phyloP scores from a whole-genome alignment of 2,329 filamentous ascomycete species.

The Emericellopsis cladophorae region DNA sequence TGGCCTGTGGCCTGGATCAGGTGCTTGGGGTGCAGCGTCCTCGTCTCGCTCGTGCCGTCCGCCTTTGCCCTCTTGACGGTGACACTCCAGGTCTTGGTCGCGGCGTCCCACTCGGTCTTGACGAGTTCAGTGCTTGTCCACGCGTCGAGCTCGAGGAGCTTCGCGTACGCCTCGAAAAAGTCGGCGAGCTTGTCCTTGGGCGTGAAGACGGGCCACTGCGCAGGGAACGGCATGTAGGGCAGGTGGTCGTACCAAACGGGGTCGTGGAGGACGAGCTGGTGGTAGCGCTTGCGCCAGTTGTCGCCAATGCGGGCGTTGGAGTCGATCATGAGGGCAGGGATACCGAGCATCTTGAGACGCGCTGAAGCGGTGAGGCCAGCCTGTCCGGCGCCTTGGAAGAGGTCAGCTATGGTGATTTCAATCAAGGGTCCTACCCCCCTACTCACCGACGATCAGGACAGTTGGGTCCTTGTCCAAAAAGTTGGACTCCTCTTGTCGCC shows the following conservation, averaged over 20 bases:
- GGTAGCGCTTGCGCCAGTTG: conserved; percentile 51
- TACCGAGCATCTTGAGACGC: conserved; percentile 43
- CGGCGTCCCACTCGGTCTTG: conserved; percentile 35
- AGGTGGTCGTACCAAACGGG: conserved; percentile 50
- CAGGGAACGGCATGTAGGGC: conserved; percentile 52
- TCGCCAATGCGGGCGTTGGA: conserved; percentile 45
- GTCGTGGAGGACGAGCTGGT: conserved; percentile 55
- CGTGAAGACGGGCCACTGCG: conserved; percentile 56
- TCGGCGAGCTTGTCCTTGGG: conserved; percentile 61
- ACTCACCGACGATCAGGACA: conserved; percentile 48
- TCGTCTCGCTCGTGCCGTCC: conserved; percentile 32
- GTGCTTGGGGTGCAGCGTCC: conserved; percentile 47
- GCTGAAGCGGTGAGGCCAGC: conserved; percentile 44
- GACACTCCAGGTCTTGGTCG: conserved; percentile 39
- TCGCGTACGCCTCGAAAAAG: conserved; percentile 55
- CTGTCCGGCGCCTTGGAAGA: conserved; percentile 41
- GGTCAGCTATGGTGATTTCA: background rate
- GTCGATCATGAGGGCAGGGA: conserved; percentile 46
- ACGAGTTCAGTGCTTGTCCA: conserved; percentile 43
- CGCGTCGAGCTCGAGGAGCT: conserved; percentile 53
- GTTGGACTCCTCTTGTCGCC: conserved; percentile 30
- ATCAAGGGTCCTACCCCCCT: background rate
- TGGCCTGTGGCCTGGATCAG: conserved; percentile 57
- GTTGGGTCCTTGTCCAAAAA: conserved; percentile 36
- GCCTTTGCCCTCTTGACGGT: conserved; percentile 34